Base-by-base conservation (phyloP, 306 rosid species). In the Potentilla sterilis region DNA sequence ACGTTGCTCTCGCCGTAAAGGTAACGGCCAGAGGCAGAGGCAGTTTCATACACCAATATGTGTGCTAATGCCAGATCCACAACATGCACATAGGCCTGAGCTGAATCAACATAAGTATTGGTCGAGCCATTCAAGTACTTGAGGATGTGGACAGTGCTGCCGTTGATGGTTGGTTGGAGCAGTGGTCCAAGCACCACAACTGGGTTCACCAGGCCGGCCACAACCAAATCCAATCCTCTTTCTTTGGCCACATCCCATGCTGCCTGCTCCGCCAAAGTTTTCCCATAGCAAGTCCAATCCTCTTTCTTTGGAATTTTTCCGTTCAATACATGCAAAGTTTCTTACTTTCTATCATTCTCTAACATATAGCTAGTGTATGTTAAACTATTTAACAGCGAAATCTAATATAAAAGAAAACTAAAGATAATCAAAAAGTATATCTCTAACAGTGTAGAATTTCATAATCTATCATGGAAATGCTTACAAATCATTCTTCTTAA, bases 281-380 rank as follows among this genome's bases (percentile, higher is more conserved):
- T 94, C 52, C 94, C 97, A 72, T 88, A 90, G 77, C 97, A 91
- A n/a, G n/a, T n/a, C n/a, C n/a, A n/a, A n/a, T n/a, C n/a, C n/a
- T n/a, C n/a, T n/a, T n/a, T n/a, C n/a, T n/a, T 59, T 15, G 8
- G 32, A 48, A 48, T 0, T 13, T 48, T 44, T 3, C 15, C 48
- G 15, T 44, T 44, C 48, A 44, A 44, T 44, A 44, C 15, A 44
- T 44, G 15, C 48, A 44, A 44, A 42, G 9, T 42, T 7, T 42
- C 9, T 42, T 1, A 7, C 46, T 28, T 28, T 28, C 28, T 28
- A 42, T 42, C 40, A 37, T 37, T 37, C 40, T 28, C 28, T 28
- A 28, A 28, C 28, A 28, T 0, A 28, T 28, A 28, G 28, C 9
- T 42, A 42, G 8, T 42, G 46, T 42, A 42, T 42, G 12, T 42